Evolutionary conservation across 2,329 filamentous ascomycete species (phyloP).

Genomic region (Diaporthe helianthi): DNA sequence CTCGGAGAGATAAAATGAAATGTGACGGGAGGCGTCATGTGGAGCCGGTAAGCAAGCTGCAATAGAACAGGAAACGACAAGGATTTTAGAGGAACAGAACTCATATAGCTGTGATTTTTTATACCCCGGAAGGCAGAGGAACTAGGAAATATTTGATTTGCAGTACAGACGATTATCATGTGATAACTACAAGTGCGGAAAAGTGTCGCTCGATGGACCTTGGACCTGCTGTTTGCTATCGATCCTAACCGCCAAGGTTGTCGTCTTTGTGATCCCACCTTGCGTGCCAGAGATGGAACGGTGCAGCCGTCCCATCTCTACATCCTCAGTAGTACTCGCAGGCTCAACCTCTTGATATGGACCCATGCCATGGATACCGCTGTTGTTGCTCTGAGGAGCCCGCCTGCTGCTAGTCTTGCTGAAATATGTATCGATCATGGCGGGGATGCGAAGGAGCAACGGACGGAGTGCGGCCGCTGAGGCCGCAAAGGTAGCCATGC

Average conservation of each 20-base stretch:
- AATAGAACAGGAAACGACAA: background rate
- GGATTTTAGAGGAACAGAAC: background rate
- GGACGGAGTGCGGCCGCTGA: background rate
- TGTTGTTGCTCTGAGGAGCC: background rate
- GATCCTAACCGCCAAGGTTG: background rate
- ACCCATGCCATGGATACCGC: background rate
- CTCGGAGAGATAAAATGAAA: conserved; percentile 50
- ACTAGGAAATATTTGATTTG: background rate
- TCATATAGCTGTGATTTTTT: conserved; percentile 40
- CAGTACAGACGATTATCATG: background rate
- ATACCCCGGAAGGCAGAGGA: background rate
- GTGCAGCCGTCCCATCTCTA: background rate
- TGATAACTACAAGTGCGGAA: background rate
- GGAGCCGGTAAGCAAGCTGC: conserved; percentile 41
- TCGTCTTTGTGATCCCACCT: background rate
- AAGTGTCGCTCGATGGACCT: background rate
- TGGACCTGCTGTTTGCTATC: background rate
- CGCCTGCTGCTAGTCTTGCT: background rate
- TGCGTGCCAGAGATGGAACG: background rate
- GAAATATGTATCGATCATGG: background rate
- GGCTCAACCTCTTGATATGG: background rate
- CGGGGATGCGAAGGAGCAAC: background rate
- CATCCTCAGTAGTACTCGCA: background rate
- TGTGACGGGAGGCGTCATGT: conserved; percentile 51
- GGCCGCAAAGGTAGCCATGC: background rate